Percentiles rank a stretch among this genome's conserved stretches.
Conservation (phyloP, 2,329 filamentous ascomycete genomes). For the Sporothrix humicola region DNA sequence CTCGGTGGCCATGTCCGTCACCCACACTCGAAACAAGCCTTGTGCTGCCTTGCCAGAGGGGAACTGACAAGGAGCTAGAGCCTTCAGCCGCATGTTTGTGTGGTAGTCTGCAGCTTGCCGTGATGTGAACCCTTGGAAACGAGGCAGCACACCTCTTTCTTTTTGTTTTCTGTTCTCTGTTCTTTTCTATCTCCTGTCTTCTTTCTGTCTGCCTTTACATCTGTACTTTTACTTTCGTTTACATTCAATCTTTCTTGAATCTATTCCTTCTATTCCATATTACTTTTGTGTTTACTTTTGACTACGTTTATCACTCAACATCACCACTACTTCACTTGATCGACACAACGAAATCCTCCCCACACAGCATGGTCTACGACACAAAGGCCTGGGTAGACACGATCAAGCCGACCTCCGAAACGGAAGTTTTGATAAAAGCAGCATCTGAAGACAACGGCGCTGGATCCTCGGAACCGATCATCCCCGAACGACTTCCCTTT, state of each 20-base stretch:
- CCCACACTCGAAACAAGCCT: background rate
- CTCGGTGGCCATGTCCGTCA: constrained; percentile 15
- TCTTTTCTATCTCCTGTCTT: too few relatives aligned
- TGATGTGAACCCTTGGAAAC: background rate
- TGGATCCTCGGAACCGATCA: background rate
- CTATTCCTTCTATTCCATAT: background rate
- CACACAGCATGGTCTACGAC: background rate
- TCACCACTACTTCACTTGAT: background rate
- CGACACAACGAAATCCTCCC: background rate
- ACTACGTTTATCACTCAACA: background rate
- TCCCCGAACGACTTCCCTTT: background rate
- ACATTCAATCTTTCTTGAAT: background rate
- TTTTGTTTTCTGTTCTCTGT: background rate
- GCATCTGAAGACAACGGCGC: too few relatives aligned
- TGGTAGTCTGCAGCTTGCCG: background rate
- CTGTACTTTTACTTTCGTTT: background rate
- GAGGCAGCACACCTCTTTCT: background rate
- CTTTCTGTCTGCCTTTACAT: too few relatives aligned
- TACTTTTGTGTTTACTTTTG: background rate
- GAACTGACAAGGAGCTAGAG: too few relatives aligned
- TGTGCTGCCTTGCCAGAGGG: constrained; percentile 22
- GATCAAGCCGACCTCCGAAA: too few relatives aligned
- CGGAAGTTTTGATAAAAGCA: too few relatives aligned
- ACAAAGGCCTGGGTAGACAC: too few relatives aligned
- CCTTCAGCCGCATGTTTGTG: constrained; percentile 6